Evolutionary conservation across 208 protist species (phyloP).

Genomic region (Crithidia expoeki): DNA sequence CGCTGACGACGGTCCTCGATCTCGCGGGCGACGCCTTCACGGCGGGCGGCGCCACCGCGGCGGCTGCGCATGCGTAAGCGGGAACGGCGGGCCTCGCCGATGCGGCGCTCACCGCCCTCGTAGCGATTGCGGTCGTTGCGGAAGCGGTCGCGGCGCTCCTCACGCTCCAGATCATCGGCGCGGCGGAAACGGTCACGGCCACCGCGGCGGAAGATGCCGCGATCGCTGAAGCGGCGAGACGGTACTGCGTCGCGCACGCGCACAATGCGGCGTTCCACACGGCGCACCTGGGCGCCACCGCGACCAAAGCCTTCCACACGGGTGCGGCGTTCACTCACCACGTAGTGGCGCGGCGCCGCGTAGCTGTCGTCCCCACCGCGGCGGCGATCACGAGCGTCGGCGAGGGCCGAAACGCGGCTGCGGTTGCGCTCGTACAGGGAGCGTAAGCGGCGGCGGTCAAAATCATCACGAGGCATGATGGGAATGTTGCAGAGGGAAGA

Average conservation of each 20-base stretch:
- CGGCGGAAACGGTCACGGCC: slow-evolving; percentile 78
- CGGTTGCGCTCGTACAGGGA: slow-evolving; percentile 84
- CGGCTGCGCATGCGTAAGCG: slow-evolving; percentile 31
- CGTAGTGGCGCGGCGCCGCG: slow-evolving; percentile 70
- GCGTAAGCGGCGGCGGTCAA: slow-evolving; percentile 78
- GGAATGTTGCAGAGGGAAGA: slow-evolving; percentile 4
- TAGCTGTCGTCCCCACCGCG: slow-evolving; percentile 50
- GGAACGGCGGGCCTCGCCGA: slow-evolving; percentile 10
- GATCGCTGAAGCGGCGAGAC: slow-evolving; percentile 65
- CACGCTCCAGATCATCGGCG: slow-evolving; percentile 73
- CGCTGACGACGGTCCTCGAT: slow-evolving; percentile 31
- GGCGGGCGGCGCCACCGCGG: slow-evolving; percentile 15
- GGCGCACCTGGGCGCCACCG: slow-evolving; percentile 67
- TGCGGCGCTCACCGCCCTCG: slow-evolving; percentile 1
- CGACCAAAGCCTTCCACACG: slow-evolving; percentile 85
- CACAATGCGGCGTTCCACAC: slow-evolving; percentile 37
- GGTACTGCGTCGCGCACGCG: background rate
- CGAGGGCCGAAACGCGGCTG: slow-evolving; percentile 67
- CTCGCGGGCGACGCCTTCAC: slow-evolving; percentile 10
- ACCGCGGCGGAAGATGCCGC: slow-evolving; percentile 61
- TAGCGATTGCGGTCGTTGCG: slow-evolving; percentile 36
- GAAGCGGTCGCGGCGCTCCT: slow-evolving; percentile 59
- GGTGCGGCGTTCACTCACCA: slow-evolving; percentile 77
- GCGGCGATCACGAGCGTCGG: slow-evolving; percentile 74
- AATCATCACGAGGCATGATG: slow-evolving; percentile 74